Conservation (phyloP, 192 early-diverging fungal genomes). For the Linnemannia zychae region DNA sequence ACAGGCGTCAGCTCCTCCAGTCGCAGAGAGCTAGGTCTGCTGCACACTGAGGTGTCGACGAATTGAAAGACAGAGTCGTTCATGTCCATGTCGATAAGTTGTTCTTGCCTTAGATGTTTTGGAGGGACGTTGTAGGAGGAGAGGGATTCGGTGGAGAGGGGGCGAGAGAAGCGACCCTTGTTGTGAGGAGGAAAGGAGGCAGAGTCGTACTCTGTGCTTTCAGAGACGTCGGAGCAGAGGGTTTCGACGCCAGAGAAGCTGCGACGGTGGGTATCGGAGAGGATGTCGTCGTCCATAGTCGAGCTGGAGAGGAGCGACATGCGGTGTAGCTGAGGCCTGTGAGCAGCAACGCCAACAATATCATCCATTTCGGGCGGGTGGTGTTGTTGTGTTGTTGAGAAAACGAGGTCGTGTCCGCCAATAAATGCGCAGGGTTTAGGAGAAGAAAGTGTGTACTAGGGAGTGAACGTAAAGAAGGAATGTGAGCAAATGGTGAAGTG, state of each 20-base stretch:
- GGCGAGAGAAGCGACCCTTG: neutral
- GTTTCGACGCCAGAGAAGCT: conserved; percentile 28
- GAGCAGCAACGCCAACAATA: conserved; percentile 10
- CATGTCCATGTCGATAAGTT: neutral
- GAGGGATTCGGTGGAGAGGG: neutral
- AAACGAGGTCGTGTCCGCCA: neutral
- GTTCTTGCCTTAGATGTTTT: neutral
- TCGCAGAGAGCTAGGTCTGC: neutral
- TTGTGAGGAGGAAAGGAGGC: neutral
- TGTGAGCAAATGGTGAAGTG: neutral
- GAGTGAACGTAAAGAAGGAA: neutral
- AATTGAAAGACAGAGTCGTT: neutral
- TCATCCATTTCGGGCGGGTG: neutral
- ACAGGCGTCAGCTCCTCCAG: neutral
- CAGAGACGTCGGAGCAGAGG: conserved; percentile 18
- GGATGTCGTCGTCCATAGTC: conserved; percentile 35
- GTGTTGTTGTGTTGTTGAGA: neutral
- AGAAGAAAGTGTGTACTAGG: neutral
- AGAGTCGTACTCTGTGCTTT: conserved; percentile 11
- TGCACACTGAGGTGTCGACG: neutral
- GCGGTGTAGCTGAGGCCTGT: conserved; percentile 11
- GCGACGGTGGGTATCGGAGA: conserved; percentile 28
- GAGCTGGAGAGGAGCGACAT: conserved; percentile 34
- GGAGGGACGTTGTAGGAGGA: neutral
- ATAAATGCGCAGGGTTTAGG: neutral